Conservation (phyloP, 805 yeast genomes). For the Yarrowia yakushimensis region DNA sequence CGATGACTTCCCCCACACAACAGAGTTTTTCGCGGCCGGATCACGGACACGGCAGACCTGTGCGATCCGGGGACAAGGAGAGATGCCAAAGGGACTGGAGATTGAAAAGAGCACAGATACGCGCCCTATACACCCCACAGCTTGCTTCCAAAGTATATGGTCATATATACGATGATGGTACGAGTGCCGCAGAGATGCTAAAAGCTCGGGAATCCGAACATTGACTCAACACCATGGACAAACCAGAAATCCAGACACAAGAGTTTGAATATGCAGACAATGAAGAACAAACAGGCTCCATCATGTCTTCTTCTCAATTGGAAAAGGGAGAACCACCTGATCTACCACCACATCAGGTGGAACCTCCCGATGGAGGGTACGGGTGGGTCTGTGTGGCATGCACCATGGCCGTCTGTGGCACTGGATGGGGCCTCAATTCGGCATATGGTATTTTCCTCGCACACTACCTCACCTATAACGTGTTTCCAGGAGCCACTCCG, state of each 20-base stretch:
- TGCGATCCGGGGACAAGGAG: background rate
- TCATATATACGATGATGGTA: background rate
- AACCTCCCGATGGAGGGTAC: constrained; percentile 24
- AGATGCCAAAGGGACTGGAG: too few species aligned
- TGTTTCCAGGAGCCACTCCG: constrained; percentile 20
- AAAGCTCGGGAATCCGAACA: too few species aligned
- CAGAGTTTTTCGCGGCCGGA: constrained; percentile 15
- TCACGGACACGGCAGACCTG: background rate
- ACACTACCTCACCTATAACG: constrained; percentile 19
- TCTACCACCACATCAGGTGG: background rate
- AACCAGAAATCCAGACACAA: background rate
- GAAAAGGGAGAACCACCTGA: background rate
- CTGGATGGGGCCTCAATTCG: constrained; percentile 23
- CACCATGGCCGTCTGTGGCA: constrained; percentile 21
- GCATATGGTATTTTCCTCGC: constrained; percentile 23
- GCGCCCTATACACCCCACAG: background rate
- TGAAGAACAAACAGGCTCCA: background rate
- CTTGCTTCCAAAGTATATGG: background rate
- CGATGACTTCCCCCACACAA: constrained; percentile 14
- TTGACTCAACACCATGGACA: background rate
- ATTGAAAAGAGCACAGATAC: background rate
- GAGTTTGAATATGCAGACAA: background rate
- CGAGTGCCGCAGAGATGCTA: too few species aligned
- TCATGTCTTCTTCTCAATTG: background rate
- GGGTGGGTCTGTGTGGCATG: constrained; percentile 25